Conservation (phyloP, 169 alveolate species). For the Cryptosporidium meleagridis region DNA sequence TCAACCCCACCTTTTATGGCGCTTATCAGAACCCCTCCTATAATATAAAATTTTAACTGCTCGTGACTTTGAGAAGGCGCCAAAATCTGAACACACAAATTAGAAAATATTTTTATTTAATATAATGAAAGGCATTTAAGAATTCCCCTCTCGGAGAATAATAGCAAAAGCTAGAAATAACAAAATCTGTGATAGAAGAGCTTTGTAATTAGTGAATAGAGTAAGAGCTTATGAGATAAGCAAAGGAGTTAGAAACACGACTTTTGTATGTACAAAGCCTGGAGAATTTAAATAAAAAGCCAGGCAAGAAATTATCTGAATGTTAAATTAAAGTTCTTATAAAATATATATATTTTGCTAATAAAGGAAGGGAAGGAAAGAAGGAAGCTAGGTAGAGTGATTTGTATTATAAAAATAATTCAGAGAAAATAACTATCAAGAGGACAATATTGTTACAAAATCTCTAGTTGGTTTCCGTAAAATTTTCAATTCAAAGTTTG, state of each 20-base stretch:
- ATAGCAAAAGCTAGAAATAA: conserved; percentile 12
- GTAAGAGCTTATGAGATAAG: conserved; percentile 9
- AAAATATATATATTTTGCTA: neutral
- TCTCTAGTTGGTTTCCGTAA: neutral
- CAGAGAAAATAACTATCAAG: neutral
- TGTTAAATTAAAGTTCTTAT: conserved; percentile 17
- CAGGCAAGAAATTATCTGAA: neutral
- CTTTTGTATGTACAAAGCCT: neutral
- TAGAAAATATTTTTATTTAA: neutral
- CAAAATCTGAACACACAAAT: conserved; percentile 63
- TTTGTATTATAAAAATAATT: no score
- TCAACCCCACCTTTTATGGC: conserved; percentile 26
- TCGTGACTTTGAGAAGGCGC: conserved; percentile 72
- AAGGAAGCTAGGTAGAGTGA: neutral
- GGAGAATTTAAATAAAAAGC: neutral
- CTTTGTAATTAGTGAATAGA: conserved; percentile 2
- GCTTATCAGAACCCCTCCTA: conserved; percentile 30
- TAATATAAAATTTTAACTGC: conserved; percentile 55
- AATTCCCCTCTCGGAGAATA: conserved; percentile 25
- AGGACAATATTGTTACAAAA: neutral
- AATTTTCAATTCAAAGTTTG: neutral
- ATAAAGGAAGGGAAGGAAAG: neutral
- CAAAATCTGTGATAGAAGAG: conserved; percentile 5
- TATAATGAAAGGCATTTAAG: conserved; percentile 29
- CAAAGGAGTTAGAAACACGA: neutral